Conservation (phyloP, 331 rosid genomes). For the Saraca asoca region DNA sequence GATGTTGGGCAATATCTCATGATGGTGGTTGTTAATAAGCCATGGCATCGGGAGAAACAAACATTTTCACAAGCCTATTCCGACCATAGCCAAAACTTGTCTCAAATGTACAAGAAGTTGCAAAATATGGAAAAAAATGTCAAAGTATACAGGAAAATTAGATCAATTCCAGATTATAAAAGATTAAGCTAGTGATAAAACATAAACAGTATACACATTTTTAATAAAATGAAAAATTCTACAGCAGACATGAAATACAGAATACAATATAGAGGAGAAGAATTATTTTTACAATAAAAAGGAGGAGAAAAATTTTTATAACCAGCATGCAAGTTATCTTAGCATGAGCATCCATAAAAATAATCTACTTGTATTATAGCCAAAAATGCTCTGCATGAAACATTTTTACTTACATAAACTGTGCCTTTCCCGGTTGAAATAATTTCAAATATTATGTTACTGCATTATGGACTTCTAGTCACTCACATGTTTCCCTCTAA, state of each 20-base stretch:
- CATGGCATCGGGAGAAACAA: conserved; percentile 24
- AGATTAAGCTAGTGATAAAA: too few species aligned
- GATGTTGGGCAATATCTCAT: conserved; percentile 24
- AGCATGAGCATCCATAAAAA: conserved; percentile 14
- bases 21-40: conserved; percentile 1
- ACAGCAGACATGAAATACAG: too few species aligned
- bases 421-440: conserved; percentile 2
- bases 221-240: too few species aligned
- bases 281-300: too few species aligned
- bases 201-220: too few species aligned
- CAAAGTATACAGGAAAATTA: too few species aligned
- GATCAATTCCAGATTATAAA: too few species aligned
- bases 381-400: conserved; percentile 18
- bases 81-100: conserved; percentile 23
- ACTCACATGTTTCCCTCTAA: conserved; percentile 7
- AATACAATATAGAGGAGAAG: too few species aligned
- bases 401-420: background rate
- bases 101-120: conserved; percentile 20
- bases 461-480: background rate
- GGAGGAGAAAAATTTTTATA: too few species aligned
- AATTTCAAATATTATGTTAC: background rate
- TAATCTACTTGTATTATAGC: conserved; percentile 5
- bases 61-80: conserved; percentile 17
- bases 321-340: background rate
- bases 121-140: background rate